Percentiles rank a stretch among this genome's conserved stretches.
These are phyloP conservation scores for Solanum virginianum DNA, from an alignment of 257 asterid species.

Conservation along the genomic window DNA sequence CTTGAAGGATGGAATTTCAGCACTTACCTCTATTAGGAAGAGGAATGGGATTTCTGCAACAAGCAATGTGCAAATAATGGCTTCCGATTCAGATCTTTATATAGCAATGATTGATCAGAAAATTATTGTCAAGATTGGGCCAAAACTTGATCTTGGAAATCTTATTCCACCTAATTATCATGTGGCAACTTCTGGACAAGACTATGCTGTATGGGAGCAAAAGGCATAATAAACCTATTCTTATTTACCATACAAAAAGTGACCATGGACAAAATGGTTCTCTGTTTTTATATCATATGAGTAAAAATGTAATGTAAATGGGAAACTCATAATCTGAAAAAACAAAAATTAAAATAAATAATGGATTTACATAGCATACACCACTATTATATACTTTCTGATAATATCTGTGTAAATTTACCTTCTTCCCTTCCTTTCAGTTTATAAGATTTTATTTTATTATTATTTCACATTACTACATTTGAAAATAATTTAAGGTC, in stretches of 20 bases:
- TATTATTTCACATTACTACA: no score
- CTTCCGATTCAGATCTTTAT: slow-evolving; percentile 54
- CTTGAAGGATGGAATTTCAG: slow-evolving; percentile 39
- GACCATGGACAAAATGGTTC: neutral
- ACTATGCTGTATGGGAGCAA: slow-evolving; percentile 67
- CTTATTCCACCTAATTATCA: slow-evolving; percentile 43
- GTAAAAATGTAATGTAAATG: neutral
- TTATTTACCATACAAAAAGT: neutral
- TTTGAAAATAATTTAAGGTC: no score
- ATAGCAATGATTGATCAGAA: slow-evolving; percentile 62
- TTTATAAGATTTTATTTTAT: no score
- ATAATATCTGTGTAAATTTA: no score
- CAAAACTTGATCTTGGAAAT: slow-evolving; percentile 45
- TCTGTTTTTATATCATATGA: neutral
- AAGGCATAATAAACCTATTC: neutral
- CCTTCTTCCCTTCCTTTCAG: no score
- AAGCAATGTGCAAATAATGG: slow-evolving; percentile 62
- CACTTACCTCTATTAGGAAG: slow-evolving; percentile 27
- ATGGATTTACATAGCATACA: no score
- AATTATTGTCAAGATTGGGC: slow-evolving; percentile 59
- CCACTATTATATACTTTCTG: no score
- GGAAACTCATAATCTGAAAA: no score
- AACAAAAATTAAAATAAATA: no score
- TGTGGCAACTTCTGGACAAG: slow-evolving; percentile 40
- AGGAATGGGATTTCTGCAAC: slow-evolving; percentile 44